Conservation (phyloP, 305 asterid species). For the Ruellia speciosa region DNA sequence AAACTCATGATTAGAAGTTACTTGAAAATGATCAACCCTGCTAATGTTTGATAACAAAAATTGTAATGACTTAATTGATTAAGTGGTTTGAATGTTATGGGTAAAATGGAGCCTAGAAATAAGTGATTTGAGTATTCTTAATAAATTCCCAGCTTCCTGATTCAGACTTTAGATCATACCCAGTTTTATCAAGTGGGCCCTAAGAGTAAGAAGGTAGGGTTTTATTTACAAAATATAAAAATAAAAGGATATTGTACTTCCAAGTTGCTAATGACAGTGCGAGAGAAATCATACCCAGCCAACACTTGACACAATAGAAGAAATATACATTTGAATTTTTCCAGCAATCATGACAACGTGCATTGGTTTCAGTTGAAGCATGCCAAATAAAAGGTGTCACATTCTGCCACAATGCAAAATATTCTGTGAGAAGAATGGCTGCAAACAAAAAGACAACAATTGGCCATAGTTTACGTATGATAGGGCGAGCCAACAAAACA, state of each 20-base stretch:
- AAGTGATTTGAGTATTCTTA: too few relatives aligned
- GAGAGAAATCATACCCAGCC: slow-evolving; percentile 68
- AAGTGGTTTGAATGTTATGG: too few relatives aligned
- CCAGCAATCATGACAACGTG: slow-evolving; percentile 94
- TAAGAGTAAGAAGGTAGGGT: too few relatives aligned
- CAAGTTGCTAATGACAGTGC: slow-evolving; percentile 10
- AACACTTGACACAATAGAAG: slow-evolving; percentile 63
- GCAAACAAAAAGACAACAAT: slow-evolving; percentile 73
- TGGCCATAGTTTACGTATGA: slow-evolving; percentile 81
- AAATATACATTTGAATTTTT: slow-evolving; percentile 48
- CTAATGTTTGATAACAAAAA: not conserved
- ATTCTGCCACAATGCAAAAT: slow-evolving; percentile 78
- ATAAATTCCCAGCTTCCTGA: too few relatives aligned
- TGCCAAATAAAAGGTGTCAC: slow-evolving; percentile 39
- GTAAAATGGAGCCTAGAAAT: too few relatives aligned
- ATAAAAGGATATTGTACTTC: not conserved
- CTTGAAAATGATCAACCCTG: not conserved
- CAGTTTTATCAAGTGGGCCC: too few relatives aligned
- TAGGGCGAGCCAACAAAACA: slow-evolving; percentile 63
- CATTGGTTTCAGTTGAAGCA: slow-evolving; percentile 29
- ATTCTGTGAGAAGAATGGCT: slow-evolving; percentile 69
- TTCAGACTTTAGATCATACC: too few relatives aligned
- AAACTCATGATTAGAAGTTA: not conserved
- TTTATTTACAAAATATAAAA: not conserved
- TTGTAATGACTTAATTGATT: too few relatives aligned